Evolutionary conservation across 306 rosid species (phyloP).

Genomic region (Mimosa pudica): DNA sequence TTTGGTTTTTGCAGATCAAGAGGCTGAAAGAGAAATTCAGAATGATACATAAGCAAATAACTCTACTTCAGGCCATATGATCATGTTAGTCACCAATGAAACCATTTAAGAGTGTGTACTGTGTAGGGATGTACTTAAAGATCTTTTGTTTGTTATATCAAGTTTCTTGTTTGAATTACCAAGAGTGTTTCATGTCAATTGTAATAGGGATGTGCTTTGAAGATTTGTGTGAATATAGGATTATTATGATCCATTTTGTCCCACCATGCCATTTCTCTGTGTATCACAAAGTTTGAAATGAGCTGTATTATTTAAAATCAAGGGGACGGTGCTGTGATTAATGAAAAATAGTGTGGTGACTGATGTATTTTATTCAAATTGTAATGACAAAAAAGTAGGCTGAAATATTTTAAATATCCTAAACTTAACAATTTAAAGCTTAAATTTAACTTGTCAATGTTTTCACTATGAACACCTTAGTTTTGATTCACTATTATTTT

Average conservation of each 20-base stretch:
- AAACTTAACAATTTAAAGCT: too few species aligned
- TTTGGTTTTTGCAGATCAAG: constrained; percentile 66
- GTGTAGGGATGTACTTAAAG: constrained; percentile 11
- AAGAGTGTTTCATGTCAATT: constrained; percentile 1
- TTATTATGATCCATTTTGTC: not conserved
- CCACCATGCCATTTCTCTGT: not conserved
- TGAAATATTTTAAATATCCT: too few species aligned
- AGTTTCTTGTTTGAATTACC: too few species aligned
- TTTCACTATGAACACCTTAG: too few species aligned
- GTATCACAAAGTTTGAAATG: not conserved
- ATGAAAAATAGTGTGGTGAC: too few species aligned
- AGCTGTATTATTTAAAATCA: too few species aligned
- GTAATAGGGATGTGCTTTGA: constrained; percentile 5
- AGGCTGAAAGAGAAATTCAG: constrained; percentile 93
- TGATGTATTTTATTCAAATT: too few species aligned
- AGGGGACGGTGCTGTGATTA: too few species aligned
- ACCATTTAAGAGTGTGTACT: constrained; percentile 16
- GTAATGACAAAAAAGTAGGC: too few species aligned
- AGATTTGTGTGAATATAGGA: constrained; percentile 1
- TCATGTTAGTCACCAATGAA: constrained; percentile 22
- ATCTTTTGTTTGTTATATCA: not conserved
- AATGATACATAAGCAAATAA: constrained; percentile 72
- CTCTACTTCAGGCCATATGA: constrained; percentile 48
- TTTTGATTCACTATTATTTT: too few species aligned
- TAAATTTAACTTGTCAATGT: too few species aligned